phyloP scores from a whole-genome alignment of 805 yeast genomes.

The Nakazawaea pomicola region DNA sequence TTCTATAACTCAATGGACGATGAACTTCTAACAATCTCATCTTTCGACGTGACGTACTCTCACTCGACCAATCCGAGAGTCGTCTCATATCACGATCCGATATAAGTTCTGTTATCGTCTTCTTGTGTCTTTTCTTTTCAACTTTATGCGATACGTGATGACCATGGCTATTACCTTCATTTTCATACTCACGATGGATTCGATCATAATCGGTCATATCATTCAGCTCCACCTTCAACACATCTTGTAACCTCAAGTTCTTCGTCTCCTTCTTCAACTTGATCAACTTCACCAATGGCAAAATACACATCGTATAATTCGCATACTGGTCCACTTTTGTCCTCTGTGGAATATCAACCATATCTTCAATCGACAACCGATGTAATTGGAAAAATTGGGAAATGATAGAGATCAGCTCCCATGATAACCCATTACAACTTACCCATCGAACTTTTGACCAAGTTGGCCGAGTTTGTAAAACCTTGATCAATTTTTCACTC shows the following conservation, averaged over 20 bases:
- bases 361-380: constrained; percentile 53
- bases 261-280: constrained; percentile 18
- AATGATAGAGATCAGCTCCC: constrained; percentile 51
- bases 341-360: constrained; percentile 59
- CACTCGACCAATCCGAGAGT: constrained; percentile 27
- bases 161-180: too few species aligned
- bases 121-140: neutral
- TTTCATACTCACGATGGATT: too few species aligned
- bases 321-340: constrained; percentile 53
- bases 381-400: constrained; percentile 42
- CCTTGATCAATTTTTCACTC: constrained; percentile 24
- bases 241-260: neutral
- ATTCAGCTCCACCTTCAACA: neutral
- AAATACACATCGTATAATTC: constrained; percentile 45
- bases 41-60: constrained; percentile 15
- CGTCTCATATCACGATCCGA: constrained; percentile 24
- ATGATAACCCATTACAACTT: constrained; percentile 54
- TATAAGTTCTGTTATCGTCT: constrained; percentile 19
- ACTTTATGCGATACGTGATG: too few species aligned
- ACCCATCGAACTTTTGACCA: constrained; percentile 54
- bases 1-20: constrained; percentile 39
- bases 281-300: constrained; percentile 47
- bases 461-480: constrained; percentile 31
- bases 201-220: too few species aligned
- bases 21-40: constrained; percentile 31